Conservation (phyloP, 164 flowering plant species). For the Hamamelis virginiana region DNA sequence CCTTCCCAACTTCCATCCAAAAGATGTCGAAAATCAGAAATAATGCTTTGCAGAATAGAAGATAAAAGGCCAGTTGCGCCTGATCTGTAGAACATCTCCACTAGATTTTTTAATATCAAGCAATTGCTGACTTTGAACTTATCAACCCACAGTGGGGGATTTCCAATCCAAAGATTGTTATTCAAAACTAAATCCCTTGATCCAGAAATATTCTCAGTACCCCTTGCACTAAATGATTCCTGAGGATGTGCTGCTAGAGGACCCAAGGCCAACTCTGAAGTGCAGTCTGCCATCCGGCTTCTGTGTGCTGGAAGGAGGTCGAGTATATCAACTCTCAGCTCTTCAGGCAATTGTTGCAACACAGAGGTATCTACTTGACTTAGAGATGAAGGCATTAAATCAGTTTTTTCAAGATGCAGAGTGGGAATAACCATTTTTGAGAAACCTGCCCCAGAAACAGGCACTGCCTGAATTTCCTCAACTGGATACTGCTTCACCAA, state of each 20-base stretch:
- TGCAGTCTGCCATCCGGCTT: slow-evolving; percentile 27
- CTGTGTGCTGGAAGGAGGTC: slow-evolving; percentile 72
- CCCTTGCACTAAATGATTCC: slow-evolving; percentile 13
- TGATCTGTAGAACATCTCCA: slow-evolving; percentile 45
- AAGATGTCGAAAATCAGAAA: slow-evolving; percentile 26
- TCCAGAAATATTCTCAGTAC: slow-evolving; percentile 9
- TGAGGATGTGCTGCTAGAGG: slow-evolving; percentile 11
- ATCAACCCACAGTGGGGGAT: slow-evolving; percentile 80
- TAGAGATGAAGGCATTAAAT: slow-evolving; percentile 75
- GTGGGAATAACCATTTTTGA: slow-evolving; percentile 12
- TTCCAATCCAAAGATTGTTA: slow-evolving; percentile 61
- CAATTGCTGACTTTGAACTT: slow-evolving; percentile 56
- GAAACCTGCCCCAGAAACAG: slow-evolving; percentile 21
- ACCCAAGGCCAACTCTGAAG: slow-evolving; percentile 21
- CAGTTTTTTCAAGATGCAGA: slow-evolving; percentile 20
- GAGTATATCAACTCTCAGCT: slow-evolving; percentile 63
- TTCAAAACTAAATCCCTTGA: slow-evolving; percentile 14
- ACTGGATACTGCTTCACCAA: slow-evolving; percentile 20
- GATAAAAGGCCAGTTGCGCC: slow-evolving; percentile 47
- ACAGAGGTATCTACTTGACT: slow-evolving; percentile 80
- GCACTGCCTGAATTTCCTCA: slow-evolving; percentile 16
- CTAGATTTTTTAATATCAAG: slow-evolving; percentile 43
- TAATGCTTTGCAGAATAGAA: slow-evolving; percentile 42
- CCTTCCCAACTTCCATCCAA: slow-evolving; percentile 32
- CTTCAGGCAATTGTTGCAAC: slow-evolving; percentile 74